These are phyloP conservation scores for Eucommia ulmoides DNA, from an alignment of 257 asterid genomes.

Conservation along the genomic window DNA sequence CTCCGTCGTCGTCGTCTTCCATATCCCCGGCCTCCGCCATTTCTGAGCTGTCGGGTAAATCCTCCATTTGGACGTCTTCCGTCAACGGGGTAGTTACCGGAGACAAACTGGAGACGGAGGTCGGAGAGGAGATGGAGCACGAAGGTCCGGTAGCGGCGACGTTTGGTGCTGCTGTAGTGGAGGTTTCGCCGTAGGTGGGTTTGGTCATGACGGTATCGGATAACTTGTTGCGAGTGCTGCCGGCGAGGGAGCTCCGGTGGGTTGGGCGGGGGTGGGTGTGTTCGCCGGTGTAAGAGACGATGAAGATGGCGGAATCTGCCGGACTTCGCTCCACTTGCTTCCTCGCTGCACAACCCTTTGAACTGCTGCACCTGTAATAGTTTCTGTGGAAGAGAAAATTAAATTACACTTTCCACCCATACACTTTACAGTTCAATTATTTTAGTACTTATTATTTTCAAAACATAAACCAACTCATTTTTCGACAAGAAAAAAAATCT, in stretches of 20 bases:
- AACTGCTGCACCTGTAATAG: constrained; percentile 91
- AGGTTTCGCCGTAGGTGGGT: no score
- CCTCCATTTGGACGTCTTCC: no score
- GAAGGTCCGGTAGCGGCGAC: no score
- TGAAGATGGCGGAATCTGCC: constrained; percentile 41
- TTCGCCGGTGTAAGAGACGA: constrained; percentile 75
- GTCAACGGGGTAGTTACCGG: no score
- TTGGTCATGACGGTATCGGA: no score
- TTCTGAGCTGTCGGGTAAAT: no score
- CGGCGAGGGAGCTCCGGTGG: constrained; percentile 69
- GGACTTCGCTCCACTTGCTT: constrained; percentile 91
- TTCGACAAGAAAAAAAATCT: not conserved
- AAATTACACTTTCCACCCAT: not conserved
- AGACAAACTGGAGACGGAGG: no score
- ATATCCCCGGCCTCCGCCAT: no score
- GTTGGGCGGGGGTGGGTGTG: constrained; percentile 93
- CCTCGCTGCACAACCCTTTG: constrained; percentile 84
- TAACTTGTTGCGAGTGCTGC: constrained; percentile 69
- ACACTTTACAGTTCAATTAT: not conserved
- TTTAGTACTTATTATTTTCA: no score
- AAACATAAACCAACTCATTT: not conserved
- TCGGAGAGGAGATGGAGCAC: no score
- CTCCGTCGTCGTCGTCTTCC: no score
- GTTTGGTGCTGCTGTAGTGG: no score
- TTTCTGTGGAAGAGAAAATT: constrained; percentile 35